Evolutionary conservation across 2,329 filamentous ascomycete genomes (phyloP), one percentile per base, ranked within the genome.

Genomic region (Cladosporium phlei): DNA sequence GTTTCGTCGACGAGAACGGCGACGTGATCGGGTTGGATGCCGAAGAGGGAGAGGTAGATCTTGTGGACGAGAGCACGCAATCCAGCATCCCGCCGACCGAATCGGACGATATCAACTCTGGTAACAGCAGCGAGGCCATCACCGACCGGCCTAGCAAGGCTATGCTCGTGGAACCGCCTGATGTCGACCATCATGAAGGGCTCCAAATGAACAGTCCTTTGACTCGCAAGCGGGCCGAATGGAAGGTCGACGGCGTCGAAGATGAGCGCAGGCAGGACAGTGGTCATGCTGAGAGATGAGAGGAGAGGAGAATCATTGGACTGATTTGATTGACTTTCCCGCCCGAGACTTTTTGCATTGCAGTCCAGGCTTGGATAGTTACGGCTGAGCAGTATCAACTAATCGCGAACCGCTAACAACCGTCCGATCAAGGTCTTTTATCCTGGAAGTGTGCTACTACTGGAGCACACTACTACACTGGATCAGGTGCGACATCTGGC

Each of bases 1-100:
- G 88, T 12, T 91, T 90, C 19, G 55, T 62, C 4, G 66, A 69
- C 38, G 52, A 51, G 29, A 52, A 50, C 19, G 39, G 25, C 24
- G 55, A 55, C 28, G 49, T 52, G 10, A 33, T 43, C 22, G 50
- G 52, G n/a, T 45, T 42, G 38, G 35, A 38, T 20, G n/a, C n/a
- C n/a, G 43, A 45, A 7, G 30, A 14, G 14, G 30, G 17, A 9
- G 33, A 35, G 10, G 5, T 42, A 14, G 38, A 42, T 7, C 28
- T 32, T 8, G 35, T n/a, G 11, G 37, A 47, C 20, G 37, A 34
- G 12, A 40, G n/a, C 29, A 40, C 30, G 14, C 35, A 34, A 20
- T 29, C 42, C 17, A 32, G 11, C 22, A 20, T 29, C 10, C 16
- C 32, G 4, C 30, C 27, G 32, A 30, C 3, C 12, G 14, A 17